These are phyloP conservation scores for Trichomonas gallinae DNA, from an alignment of 208 protist species.

Conservation along the genomic window DNA sequence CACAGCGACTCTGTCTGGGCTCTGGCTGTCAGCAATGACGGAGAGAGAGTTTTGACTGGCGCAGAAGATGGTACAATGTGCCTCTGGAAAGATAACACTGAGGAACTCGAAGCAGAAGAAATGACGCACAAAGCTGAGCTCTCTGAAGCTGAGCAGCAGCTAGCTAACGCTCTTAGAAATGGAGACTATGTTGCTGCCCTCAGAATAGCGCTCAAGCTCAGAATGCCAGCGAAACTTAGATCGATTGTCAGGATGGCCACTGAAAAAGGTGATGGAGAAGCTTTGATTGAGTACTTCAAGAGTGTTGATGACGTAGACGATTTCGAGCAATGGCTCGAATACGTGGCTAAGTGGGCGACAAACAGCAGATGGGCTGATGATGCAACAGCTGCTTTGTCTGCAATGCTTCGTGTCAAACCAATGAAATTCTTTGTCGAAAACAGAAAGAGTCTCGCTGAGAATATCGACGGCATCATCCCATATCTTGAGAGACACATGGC, in stretches of 20 bases:
- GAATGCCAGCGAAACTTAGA: not conserved
- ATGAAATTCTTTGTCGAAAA: not conserved
- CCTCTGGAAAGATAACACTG: not conserved
- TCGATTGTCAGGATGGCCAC: not conserved
- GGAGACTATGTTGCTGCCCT: not conserved
- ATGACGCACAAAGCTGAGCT: not conserved
- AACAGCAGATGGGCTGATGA: not conserved
- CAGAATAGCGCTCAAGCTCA: not conserved
- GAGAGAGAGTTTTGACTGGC: not conserved
- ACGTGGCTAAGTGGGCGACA: not conserved
- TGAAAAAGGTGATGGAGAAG: not conserved
- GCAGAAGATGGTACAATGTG: not conserved
- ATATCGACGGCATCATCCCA: slow-evolving; percentile 21
- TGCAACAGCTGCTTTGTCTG: not conserved
- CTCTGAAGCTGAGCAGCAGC: not conserved
- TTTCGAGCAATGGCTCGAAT: slow-evolving; percentile 6
- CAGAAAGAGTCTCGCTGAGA: not conserved
- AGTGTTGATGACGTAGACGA: not conserved
- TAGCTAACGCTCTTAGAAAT: not conserved
- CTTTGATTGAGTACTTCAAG: not conserved
- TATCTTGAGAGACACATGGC: slow-evolving; percentile 28
- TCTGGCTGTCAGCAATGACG: not conserved
- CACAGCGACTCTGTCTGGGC: not conserved
- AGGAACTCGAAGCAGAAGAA: slow-evolving; percentile 4
- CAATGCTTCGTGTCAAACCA: not conserved